Percentiles rank a stretch among this genome's conserved stretches.
Conservation (phyloP, 148 eudicot genomes). For the Camellia japonica region DNA sequence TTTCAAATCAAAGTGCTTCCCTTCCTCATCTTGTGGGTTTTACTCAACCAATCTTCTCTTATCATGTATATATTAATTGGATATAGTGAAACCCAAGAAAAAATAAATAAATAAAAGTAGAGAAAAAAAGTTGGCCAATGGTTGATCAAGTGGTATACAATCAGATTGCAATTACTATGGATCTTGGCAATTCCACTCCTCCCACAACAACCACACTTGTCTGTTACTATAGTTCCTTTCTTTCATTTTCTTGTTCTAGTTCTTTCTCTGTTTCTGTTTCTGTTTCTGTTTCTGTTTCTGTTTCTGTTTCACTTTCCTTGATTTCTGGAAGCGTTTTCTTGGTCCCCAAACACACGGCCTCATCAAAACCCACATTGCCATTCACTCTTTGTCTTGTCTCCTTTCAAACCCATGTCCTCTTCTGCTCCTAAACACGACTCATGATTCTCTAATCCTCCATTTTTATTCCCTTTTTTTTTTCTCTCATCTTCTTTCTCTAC, state of each 20-base stretch:
- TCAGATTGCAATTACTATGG: not conserved
- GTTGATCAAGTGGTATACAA: not conserved
- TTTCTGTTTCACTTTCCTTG: not conserved
- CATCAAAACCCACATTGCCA: not conserved
- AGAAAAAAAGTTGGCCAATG: not conserved
- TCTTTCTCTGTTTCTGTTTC: too few species aligned
- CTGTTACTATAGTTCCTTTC: not conserved
- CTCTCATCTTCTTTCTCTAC: not conserved
- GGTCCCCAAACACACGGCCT: slow-evolving; percentile 14
- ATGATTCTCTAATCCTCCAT: not conserved
- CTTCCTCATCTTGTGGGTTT: too few species aligned
- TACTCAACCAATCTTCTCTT: too few species aligned
- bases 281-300: too few species aligned
- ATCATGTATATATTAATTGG: too few species aligned
- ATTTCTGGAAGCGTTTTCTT: slow-evolving; percentile 1
- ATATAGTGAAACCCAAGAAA: not conserved
- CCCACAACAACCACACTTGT: not conserved
- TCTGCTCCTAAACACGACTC: slow-evolving; percentile 4
- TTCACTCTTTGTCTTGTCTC: not conserved
- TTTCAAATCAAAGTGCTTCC: too few species aligned
- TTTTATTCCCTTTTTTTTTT: not conserved
- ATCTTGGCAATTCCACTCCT: not conserved
- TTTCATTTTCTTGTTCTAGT: not conserved
- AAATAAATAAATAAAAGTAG: too few species aligned
- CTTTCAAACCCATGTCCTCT: not conserved